Evolutionary conservation across 495 filamentous ascomycete genomes (phyloP).

Genomic region (Annulohypoxylon moriforme): DNA sequence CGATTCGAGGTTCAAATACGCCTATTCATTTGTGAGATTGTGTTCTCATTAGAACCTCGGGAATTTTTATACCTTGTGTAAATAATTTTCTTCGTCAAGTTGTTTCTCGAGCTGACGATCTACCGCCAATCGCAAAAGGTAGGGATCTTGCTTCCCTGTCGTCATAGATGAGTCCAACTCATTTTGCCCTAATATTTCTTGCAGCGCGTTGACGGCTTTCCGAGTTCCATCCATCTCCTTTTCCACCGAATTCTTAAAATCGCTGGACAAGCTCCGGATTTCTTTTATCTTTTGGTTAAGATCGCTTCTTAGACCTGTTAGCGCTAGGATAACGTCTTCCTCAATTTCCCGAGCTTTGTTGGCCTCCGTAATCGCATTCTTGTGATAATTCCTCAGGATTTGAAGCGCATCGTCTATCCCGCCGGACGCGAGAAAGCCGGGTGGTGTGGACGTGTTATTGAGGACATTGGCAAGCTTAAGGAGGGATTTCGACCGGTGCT

Average conservation of each 20-base stretch:
- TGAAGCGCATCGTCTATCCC: constrained; percentile 88
- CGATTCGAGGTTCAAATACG: constrained; percentile 92
- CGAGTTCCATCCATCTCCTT: constrained; percentile 79
- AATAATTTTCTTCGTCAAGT: constrained; percentile 96
- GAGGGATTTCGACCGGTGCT: constrained; percentile 83
- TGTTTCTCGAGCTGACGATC: constrained; percentile 91
- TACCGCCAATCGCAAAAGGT: constrained; percentile 82
- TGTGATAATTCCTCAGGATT: constrained; percentile 84
- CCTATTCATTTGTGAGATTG: constrained; percentile 64
- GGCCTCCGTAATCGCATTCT: constrained; percentile 80
- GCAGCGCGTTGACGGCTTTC: constrained; percentile 77
- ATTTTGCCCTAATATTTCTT: constrained; percentile 80
- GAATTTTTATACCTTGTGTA: constrained; percentile 78
- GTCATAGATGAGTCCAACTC: constrained; percentile 80
- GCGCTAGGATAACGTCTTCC: constrained; percentile 85
- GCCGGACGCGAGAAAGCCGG: constrained; percentile 77
- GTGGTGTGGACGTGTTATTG: constrained; percentile 79
- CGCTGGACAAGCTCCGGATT: constrained; percentile 88
- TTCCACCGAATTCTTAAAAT: constrained; percentile 92
- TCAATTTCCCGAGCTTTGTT: constrained; percentile 92
- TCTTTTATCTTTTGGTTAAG: constrained; percentile 97
- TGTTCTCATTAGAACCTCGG: neutral
- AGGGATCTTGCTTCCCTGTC: constrained; percentile 90
- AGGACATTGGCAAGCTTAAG: constrained; percentile 84
- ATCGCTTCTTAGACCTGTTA: constrained; percentile 87